phyloP scores from a whole-genome alignment of 140 eudicot genomes.

The Stevia rebaudiana region DNA sequence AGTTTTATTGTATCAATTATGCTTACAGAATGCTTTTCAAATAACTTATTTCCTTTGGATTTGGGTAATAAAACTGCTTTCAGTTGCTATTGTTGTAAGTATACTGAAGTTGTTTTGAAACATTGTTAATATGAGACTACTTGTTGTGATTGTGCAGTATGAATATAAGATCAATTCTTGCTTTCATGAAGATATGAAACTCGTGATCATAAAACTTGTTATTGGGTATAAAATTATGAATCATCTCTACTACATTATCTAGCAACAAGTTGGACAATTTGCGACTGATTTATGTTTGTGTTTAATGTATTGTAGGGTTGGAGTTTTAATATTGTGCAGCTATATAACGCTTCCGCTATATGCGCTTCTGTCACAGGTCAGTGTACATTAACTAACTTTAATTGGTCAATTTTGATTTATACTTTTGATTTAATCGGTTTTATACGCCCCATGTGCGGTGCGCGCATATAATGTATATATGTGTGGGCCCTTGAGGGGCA shows the following conservation, averaged over 20 bases:
- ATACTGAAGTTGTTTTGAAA: background rate
- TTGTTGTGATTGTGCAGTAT: conserved; percentile 54
- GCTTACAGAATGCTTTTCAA: conserved; percentile 91
- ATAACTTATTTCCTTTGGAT: conserved; percentile 83
- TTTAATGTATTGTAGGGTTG: conserved; percentile 38
- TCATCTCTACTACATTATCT: background rate
- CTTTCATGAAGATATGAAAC: conserved; percentile 50
- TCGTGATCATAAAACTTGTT: conserved; percentile 49
- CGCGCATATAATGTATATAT: too few species aligned
- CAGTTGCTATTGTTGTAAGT: background rate
- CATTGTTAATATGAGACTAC: background rate
- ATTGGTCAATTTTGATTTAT: background rate
- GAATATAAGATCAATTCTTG: conserved; percentile 65
- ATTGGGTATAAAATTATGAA: conserved; percentile 72
- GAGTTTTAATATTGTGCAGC: conserved; percentile 67
- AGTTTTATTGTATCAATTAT: conserved; percentile 12
- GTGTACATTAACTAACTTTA: background rate
- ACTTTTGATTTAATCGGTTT: background rate
- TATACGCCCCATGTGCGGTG: too few species aligned
- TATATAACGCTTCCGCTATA: conserved; percentile 87
- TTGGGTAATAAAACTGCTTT: conserved; percentile 47
- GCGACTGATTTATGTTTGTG: conserved; percentile 3
- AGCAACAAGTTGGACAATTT: background rate
- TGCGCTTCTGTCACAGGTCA: conserved; percentile 89
- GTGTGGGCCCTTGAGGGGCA: too few species aligned